Conservation (phyloP, 164 flowering plant species). For the Vitis amurensis region DNA sequence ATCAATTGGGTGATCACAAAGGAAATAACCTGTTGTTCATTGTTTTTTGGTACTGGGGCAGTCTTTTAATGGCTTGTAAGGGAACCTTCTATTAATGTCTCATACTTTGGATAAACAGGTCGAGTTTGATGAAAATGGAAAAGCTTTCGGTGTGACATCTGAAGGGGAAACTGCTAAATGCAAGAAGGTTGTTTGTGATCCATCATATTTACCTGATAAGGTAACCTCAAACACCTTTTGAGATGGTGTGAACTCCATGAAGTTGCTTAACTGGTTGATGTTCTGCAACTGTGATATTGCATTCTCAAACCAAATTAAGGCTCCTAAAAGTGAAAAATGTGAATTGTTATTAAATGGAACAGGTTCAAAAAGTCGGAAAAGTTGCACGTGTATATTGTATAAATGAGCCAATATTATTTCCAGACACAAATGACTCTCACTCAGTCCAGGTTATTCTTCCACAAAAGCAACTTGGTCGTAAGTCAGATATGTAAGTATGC, state of each 20-base stretch:
- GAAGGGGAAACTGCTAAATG: slow-evolving; percentile 98
- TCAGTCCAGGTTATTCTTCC: slow-evolving; percentile 93
- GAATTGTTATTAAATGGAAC: slow-evolving; percentile 12
- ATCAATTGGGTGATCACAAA: neutral
- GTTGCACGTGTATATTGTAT: slow-evolving; percentile 93
- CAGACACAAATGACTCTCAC: slow-evolving; percentile 81
- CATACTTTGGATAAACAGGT: slow-evolving; percentile 42
- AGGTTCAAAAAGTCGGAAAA: slow-evolving; percentile 86
- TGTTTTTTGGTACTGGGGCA: neutral
- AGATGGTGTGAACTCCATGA: neutral
- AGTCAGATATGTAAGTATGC: slow-evolving; percentile 83
- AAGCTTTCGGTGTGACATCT: slow-evolving; percentile 84
- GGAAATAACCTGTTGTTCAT: neutral
- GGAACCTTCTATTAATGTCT: slow-evolving; percentile 1
- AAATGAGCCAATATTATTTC: slow-evolving; percentile 97
- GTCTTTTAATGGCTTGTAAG: neutral
- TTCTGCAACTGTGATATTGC: neutral
- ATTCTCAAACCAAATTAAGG: neutral
- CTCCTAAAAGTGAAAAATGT: neutral
- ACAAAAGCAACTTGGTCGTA: slow-evolving; percentile 95
- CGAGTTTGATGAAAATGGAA: slow-evolving; percentile 75
- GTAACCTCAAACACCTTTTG: slow-evolving; percentile 24
- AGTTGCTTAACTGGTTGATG: neutral
- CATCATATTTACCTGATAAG: slow-evolving; percentile 88
- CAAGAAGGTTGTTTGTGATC: slow-evolving; percentile 97